Evolutionary conservation across 2,329 filamentous ascomycete species (phyloP).

Genomic region (Ophiostoma montium): DNA sequence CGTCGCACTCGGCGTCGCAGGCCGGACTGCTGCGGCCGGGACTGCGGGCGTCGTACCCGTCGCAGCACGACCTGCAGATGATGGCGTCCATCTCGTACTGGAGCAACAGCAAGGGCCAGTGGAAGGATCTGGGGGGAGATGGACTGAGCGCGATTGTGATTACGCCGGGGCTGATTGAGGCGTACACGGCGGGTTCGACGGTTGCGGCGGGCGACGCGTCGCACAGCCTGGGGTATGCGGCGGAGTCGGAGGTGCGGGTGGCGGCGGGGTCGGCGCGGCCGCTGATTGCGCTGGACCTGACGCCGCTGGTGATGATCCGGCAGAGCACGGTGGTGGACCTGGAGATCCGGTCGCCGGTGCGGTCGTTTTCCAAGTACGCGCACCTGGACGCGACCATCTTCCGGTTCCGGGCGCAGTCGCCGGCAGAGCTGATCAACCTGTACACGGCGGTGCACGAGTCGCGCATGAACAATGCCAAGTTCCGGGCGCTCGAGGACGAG

Average conservation of each 20-base stretch:
- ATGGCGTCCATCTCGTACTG: conserved; percentile 46
- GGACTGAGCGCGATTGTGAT: conserved; percentile 41
- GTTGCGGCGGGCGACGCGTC: not conserved
- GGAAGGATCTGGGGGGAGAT: conserved; percentile 41
- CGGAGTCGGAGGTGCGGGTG: conserved; percentile 14
- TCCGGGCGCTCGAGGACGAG: conserved; percentile 53
- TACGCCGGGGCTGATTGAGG: conserved; percentile 43
- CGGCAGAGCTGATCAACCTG: conserved; percentile 64
- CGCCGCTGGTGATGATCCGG: conserved; percentile 77
- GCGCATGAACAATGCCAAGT: conserved; percentile 84
- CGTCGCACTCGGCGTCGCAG: conserved; percentile 74
- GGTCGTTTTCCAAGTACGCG: conserved; percentile 53
- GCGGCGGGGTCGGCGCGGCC: conserved; percentile 27
- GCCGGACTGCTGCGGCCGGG: conserved; percentile 45
- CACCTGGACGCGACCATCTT: conserved; percentile 57
- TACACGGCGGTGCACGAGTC: conserved; percentile 81
- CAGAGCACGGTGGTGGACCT: conserved; percentile 88
- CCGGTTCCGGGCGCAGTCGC: conserved; percentile 72
- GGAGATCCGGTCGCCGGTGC: conserved; percentile 78
- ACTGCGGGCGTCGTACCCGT: conserved; percentile 30
- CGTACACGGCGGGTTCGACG: conserved; percentile 13
- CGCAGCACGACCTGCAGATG: conserved; percentile 31
- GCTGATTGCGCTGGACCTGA: conserved; percentile 65
- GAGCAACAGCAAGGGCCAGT: conserved; percentile 43
- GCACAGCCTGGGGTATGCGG: conserved; percentile 2